phyloP scores from a whole-genome alignment of 176 grass and related monocot genomes.

The Hordeum marinum region DNA sequence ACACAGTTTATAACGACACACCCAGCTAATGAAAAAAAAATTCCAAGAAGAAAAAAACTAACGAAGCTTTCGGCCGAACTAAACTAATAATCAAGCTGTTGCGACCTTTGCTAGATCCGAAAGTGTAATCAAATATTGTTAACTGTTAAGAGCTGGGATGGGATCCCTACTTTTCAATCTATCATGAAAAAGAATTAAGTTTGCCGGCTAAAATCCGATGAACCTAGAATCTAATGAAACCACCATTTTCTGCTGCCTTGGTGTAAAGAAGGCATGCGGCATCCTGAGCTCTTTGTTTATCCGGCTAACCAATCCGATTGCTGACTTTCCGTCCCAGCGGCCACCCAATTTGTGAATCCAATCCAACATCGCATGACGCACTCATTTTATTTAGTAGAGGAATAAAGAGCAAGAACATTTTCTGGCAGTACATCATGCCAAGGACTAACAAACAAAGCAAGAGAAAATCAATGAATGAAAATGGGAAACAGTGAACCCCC shows the following conservation, averaged over 20 bases:
- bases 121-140: not conserved
- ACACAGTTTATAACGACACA: constrained; percentile 2
- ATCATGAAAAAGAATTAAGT: not conserved
- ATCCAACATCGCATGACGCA: not conserved
- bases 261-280: not conserved
- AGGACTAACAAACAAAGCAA: not conserved
- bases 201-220: not conserved
- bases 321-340: not conserved
- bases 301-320: not conserved
- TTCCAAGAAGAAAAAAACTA: too few relatives aligned
- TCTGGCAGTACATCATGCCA: not conserved
- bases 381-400: not conserved
- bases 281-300: not conserved
- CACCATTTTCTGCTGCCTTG: not conserved
- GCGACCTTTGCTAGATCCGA: too few relatives aligned
- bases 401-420: not conserved
- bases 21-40: not conserved
- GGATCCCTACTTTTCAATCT: not conserved
- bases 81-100: not conserved
- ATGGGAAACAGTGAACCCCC: not conserved
- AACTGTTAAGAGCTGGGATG: not conserved
- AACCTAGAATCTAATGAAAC: not conserved
- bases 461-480: not conserved
- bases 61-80: not conserved
- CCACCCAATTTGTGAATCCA: not conserved